Evolutionary conservation across 75 land plant genomes (phyloP).

Genomic region (Cunninghamia lanceolata): DNA sequence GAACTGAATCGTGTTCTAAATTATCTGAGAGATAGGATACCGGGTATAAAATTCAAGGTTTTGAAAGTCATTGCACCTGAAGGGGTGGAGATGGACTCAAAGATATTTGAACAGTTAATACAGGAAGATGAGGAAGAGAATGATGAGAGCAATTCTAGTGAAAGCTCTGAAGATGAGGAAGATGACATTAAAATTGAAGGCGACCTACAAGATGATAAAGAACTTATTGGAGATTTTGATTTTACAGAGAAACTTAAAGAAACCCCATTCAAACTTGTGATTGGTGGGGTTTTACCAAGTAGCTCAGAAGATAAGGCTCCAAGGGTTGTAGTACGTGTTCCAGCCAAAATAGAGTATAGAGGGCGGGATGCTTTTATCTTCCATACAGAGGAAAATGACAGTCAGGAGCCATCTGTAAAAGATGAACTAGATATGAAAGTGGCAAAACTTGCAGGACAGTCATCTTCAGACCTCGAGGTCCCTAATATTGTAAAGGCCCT

Average conservation of each 20-base stretch:
- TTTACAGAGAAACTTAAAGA: slow-evolving; percentile 27
- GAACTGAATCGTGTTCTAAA: slow-evolving; percentile 57
- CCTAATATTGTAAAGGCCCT: slow-evolving; percentile 46
- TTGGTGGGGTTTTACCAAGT: slow-evolving; percentile 59
- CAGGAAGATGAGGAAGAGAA: slow-evolving; percentile 50
- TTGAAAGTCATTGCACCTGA: slow-evolving; percentile 73
- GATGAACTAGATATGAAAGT: slow-evolving; percentile 14
- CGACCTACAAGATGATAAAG: slow-evolving; percentile 26
- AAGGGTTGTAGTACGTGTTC: slow-evolving; percentile 55
- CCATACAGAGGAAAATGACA: slow-evolving; percentile 44
- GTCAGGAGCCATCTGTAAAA: slow-evolving; percentile 16
- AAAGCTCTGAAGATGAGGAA: slow-evolving; percentile 13
- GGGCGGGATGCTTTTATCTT: slow-evolving; percentile 61
- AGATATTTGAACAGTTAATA: slow-evolving; percentile 55
- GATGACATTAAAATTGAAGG: slow-evolving; percentile 38
- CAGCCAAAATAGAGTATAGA: slow-evolving; percentile 64
- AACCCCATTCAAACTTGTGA: slow-evolving; percentile 55
- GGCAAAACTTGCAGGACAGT: slow-evolving; percentile 15
- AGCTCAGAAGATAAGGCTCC: slow-evolving; percentile 23
- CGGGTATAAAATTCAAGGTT: slow-evolving; percentile 81
- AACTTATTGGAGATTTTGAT: slow-evolving; percentile 20
- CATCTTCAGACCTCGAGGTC: slow-evolving; percentile 27
- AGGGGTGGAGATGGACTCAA: slow-evolving; percentile 58
- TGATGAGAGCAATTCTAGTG: slow-evolving; percentile 21
- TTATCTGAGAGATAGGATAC: slow-evolving; percentile 70